A percentile compares a stretch with the other conserved stretches of the same genome.
Conservation (phyloP, 2,329 filamentous ascomycete genomes). For the Paradendryphiella salina region DNA sequence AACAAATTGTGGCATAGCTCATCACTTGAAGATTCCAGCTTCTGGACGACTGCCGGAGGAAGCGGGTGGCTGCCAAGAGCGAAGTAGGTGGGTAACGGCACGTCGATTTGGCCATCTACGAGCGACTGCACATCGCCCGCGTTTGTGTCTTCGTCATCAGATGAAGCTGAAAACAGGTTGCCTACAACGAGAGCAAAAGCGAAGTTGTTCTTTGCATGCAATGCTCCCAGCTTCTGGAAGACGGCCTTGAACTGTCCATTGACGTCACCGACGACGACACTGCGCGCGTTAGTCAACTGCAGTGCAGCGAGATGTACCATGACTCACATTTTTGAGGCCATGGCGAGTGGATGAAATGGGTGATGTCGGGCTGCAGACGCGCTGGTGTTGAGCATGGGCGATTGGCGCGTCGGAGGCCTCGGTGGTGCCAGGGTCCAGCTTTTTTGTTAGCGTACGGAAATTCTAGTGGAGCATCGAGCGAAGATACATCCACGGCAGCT, state of each 20-base stretch:
- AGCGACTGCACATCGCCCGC: constrained; percentile 64
- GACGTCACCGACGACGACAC: constrained; percentile 80
- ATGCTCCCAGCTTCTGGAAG: constrained; percentile 75
- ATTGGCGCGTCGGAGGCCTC: constrained; percentile 17
- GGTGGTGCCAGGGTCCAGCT: constrained; percentile 26
- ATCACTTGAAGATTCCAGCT: constrained; percentile 68
- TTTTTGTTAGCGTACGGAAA: constrained; percentile 31
- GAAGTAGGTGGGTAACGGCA: constrained; percentile 90
- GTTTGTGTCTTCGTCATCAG: constrained; percentile 54
- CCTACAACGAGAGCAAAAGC: constrained; percentile 82
- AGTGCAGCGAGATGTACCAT: background rate
- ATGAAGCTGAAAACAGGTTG: constrained; percentile 71
- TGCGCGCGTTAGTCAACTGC: constrained; percentile 42
- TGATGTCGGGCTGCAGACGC: constrained; percentile 8
- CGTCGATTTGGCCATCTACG: constrained; percentile 68
- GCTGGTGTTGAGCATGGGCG: constrained; percentile 21
- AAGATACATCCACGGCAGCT: constrained; percentile 7
- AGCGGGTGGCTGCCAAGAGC: constrained; percentile 75
- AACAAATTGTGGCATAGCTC: constrained; percentile 88
- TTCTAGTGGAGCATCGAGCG: constrained; percentile 33
- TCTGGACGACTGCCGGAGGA: constrained; percentile 70
- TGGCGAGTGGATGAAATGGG: constrained; percentile 28
- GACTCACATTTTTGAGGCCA: constrained; percentile 61
- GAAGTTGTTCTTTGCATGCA: constrained; percentile 88
- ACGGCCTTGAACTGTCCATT: constrained; percentile 76